These are phyloP conservation scores for Trichophyton schoenleinii DNA, from an alignment of 2,329 filamentous ascomycete species.

Conservation along the genomic window DNA sequence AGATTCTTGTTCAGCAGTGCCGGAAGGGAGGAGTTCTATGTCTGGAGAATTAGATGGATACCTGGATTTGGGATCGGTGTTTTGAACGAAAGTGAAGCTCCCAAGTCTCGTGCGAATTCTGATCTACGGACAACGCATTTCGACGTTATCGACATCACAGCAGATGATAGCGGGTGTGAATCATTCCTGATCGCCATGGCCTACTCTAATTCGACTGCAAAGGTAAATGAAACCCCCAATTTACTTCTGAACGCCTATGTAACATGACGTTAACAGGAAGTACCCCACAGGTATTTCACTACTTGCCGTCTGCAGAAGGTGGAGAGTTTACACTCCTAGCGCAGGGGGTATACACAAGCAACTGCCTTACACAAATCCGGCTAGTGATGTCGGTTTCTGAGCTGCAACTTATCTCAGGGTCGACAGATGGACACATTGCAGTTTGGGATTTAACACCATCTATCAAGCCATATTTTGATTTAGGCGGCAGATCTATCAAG, in stretches of 20 bases:
- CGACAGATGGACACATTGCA: conserved; percentile 68
- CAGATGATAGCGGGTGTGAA: conserved; percentile 15
- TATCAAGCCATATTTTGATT: conserved; percentile 20
- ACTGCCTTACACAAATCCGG: conserved; percentile 58
- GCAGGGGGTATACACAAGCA: conserved; percentile 51
- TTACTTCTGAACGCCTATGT: not conserved
- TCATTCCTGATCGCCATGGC: conserved; percentile 54
- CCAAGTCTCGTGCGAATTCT: conserved; percentile 36
- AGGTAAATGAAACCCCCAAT: conserved; percentile 28
- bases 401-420: conserved; percentile 44
- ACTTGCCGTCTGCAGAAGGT: conserved; percentile 15
- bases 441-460: conserved; percentile 41
- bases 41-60: conserved; percentile 57
- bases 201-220: conserved; percentile 73
- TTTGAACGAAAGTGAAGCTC: conserved; percentile 40
- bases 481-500: conserved; percentile 11
- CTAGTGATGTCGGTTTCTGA: conserved; percentile 35
- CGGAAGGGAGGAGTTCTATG: conserved; percentile 77
- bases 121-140: conserved; percentile 78
- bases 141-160: conserved; percentile 39
- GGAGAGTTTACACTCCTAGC: conserved; percentile 35
- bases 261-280: not conserved
- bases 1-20: conserved; percentile 70
- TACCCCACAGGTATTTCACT: conserved; percentile 35
- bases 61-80: conserved; percentile 43